These are phyloP conservation scores for Rutstroemia sp. DNA, from an alignment of 2,329 filamentous ascomycete species.

Conservation along the genomic window DNA sequence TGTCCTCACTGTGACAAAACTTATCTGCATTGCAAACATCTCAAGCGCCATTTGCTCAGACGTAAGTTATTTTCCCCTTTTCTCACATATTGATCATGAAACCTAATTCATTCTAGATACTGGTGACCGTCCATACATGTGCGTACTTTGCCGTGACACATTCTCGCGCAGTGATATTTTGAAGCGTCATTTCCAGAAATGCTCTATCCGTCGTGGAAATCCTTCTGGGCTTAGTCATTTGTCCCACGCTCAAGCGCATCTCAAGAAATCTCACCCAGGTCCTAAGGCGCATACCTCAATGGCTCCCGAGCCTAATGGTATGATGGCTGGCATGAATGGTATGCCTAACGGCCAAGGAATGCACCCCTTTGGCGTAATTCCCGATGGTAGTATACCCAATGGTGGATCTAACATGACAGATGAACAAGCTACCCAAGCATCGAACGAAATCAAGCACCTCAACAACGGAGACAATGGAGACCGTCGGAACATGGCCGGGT, in stretches of 20 bases:
- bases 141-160: conserved; percentile 93
- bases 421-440: conserved; percentile 46
- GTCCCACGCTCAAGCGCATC: conserved; percentile 83
- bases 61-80: conserved; percentile 57
- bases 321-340: conserved; percentile 28
- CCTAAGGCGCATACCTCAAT: conserved; percentile 45
- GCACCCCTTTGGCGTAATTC: conserved; percentile 50
- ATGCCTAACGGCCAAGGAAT: conserved; percentile 48
- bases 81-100: conserved; percentile 1
- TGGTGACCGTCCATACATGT: conserved; percentile 96
- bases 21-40: conserved; percentile 92
- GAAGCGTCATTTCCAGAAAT: conserved; percentile 99
- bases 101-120: conserved; percentile 58
- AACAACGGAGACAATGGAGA: conserved; percentile 50
- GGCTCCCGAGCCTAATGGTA: conserved; percentile 50
- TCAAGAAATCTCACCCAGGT: conserved; percentile 63
- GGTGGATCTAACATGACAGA: conserved; percentile 40
- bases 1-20: conserved; percentile 98
- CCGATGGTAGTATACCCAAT: conserved; percentile 30
- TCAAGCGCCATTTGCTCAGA: conserved; percentile 91
- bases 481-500: conserved; percentile 47
- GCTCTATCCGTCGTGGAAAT: conserved; percentile 91
- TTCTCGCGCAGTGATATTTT: conserved; percentile 97
- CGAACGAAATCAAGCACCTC: conserved; percentile 52
- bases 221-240: conserved; percentile 91